Percentiles rank a stretch among this genome's conserved stretches.
phyloP scores from a whole-genome alignment of 805 yeast genomes.

The Hanseniaspora guilliermondii region DNA sequence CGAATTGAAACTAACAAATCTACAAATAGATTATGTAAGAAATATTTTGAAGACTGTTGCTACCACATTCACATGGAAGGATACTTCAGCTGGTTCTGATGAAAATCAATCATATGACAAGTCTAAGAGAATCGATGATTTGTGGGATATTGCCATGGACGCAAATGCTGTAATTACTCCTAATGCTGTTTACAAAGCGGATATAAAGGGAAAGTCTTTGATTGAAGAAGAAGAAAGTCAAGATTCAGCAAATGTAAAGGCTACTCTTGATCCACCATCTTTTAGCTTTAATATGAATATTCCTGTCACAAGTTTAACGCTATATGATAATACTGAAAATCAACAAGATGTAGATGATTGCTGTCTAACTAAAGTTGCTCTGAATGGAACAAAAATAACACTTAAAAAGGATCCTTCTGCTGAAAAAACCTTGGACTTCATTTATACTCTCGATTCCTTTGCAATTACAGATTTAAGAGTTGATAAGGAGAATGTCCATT shows the following conservation, averaged over 20 bases:
- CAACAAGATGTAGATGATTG: slow-evolving; percentile 29
- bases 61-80: slow-evolving; percentile 38
- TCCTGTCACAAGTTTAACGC: slow-evolving; percentile 51
- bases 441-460: slow-evolving; percentile 50
- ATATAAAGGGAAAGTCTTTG: slow-evolving; percentile 9
- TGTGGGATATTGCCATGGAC: slow-evolving; percentile 34
- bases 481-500: slow-evolving; percentile 52
- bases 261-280: slow-evolving; percentile 19
- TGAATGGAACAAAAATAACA: slow-evolving; percentile 41
- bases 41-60: slow-evolving; percentile 41
- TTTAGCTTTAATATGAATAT: slow-evolving; percentile 42
- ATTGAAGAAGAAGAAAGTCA: slow-evolving; percentile 4
- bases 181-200: slow-evolving; percentile 18
- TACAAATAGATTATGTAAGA: slow-evolving; percentile 50
- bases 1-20: slow-evolving; percentile 55
- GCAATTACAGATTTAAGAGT: slow-evolving; percentile 63
- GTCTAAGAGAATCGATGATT: slow-evolving; percentile 25
- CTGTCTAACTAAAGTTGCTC: slow-evolving; percentile 43
- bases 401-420: slow-evolving; percentile 45
- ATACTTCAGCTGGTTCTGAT: slow-evolving; percentile 20
- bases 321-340: slow-evolving; percentile 42
- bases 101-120: slow-evolving; percentile 29
- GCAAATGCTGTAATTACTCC: slow-evolving; percentile 42
- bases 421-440: slow-evolving; percentile 28
- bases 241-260: slow-evolving; percentile 8